phyloP scores from a whole-genome alignment of 1,284 basidiomycete species.

The Boletellus dicymbophilus region DNA sequence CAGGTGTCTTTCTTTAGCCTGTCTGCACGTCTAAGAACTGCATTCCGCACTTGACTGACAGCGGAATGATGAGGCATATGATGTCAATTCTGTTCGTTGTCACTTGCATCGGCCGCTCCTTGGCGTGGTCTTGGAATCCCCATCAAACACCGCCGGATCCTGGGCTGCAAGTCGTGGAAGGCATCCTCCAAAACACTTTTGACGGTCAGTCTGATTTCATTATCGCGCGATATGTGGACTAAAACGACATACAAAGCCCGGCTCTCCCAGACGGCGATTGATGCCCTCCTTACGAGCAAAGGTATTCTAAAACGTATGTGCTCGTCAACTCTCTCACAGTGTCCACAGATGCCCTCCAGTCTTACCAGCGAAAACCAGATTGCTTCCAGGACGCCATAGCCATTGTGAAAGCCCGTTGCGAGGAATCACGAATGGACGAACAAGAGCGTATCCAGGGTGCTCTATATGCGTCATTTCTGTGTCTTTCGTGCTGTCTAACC shows the following conservation, averaged over 20 bases:
- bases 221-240: slow-evolving; percentile 8
- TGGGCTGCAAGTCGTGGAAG: slow-evolving; percentile 1
- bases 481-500: slow-evolving; percentile 10
- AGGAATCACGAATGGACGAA: slow-evolving; percentile 60
- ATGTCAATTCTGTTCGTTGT: slow-evolving; percentile 15
- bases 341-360: slow-evolving; percentile 21
- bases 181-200: slow-evolving; percentile 16
- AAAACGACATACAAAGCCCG: slow-evolving; percentile 18
- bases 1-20: neutral
- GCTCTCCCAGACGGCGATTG: slow-evolving; percentile 14
- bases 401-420: slow-evolving; percentile 50
- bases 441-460: slow-evolving; percentile 55
- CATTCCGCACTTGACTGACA: slow-evolving; percentile 1
- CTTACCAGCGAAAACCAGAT: slow-evolving; percentile 48
- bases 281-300: slow-evolving; percentile 18
- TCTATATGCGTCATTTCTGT: slow-evolving; percentile 1
- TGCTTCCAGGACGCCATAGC: slow-evolving; percentile 61
- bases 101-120: slow-evolving; percentile 9
- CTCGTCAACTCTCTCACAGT: slow-evolving; percentile 12
- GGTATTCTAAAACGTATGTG: slow-evolving; percentile 19
- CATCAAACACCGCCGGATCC: slow-evolving; percentile 24
- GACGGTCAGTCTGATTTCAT: slow-evolving; percentile 23
- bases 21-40: neutral
- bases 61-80: slow-evolving; percentile 8
- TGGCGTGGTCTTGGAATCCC: slow-evolving; percentile 31